Base-by-base conservation (phyloP, 768 basidiomycete genomes). In the Trametes villosa region DNA sequence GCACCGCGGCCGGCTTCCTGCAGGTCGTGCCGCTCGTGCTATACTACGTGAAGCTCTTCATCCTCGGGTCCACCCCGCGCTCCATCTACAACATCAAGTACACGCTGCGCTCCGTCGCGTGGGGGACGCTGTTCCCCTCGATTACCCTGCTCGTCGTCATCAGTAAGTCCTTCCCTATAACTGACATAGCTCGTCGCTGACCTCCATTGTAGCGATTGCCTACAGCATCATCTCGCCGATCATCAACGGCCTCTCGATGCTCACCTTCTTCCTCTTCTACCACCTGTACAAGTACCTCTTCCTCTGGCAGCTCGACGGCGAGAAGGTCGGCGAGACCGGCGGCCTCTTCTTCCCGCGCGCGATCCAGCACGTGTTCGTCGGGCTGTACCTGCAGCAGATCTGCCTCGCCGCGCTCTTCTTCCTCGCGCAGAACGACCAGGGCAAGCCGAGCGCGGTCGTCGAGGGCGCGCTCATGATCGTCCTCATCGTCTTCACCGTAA, bases 301-400 rank as follows among this genome's bases (percentile, higher is more conserved):
- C 66, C 60, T 71, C 13, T 76, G 74, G 74, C 86, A 84, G 61
- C 84, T 85, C 67, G 86, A 91, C 56, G 88, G 94, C 71, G 83
- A 87, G 4, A 71, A 81, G 0, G 75, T 81, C 4, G 77, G 77
- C 50, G 95, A 97, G 56, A 96, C 94, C 0, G 96, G 96, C 36
- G 97, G 97, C 0, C 71, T 92, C 49, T 98, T 97, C 81, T 98
- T 94, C 82, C 96, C 96, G 24, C 92, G 88, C 74, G 96, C 97
- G 5, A 85, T 98, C 27, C 87, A 92, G 49, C 97, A 98, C 69
- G 70, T 96, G 30, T 98, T 98, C 65, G 93, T 95, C 22, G 97
- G 96, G 3, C 68, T 98, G 71, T 99, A 99, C 71, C 81, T 99
- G 45, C 85, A 96, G 72, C 88, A 97, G 71, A 68, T 98, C 49